phyloP scores from a whole-genome alignment of 208 protist species.

The Acanthamoeba castellanii region DNA sequence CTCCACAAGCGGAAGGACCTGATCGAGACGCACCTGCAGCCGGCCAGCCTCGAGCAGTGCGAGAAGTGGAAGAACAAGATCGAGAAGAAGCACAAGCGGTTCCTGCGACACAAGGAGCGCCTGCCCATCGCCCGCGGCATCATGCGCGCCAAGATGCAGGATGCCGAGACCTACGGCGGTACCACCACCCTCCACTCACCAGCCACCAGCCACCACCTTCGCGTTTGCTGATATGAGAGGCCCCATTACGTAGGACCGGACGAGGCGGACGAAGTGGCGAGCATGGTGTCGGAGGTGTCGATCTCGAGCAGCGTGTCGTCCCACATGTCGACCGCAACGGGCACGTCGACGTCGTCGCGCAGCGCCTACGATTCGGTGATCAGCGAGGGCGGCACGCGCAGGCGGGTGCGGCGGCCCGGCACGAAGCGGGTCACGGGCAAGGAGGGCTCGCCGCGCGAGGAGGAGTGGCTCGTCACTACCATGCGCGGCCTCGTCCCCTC shows the following conservation, averaged over 20 bases:
- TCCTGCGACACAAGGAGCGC: constrained; percentile 42
- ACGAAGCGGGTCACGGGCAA: constrained; percentile 60
- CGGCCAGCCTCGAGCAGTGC: constrained; percentile 19
- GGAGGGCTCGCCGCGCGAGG: constrained; percentile 59
- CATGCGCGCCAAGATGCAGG: constrained; percentile 47
- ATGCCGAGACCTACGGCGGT: constrained; percentile 50
- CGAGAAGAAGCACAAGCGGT: constrained; percentile 51
- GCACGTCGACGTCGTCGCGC: neutral
- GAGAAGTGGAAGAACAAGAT: constrained; percentile 40
- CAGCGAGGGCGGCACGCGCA: constrained; percentile 58
- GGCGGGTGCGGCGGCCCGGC: constrained; percentile 6
- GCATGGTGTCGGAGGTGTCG: constrained; percentile 61
- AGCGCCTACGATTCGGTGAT: constrained; percentile 39
- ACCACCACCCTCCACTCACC: neutral
- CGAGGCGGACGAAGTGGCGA: constrained; percentile 13
- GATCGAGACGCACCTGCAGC: constrained; percentile 55
- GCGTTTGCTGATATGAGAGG: neutral
- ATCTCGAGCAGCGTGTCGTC: constrained; percentile 58
- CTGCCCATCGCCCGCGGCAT: constrained; percentile 45
- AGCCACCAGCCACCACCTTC: neutral
- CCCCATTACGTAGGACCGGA: neutral
- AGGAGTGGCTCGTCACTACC: constrained; percentile 72
- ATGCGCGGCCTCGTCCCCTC: constrained; percentile 43
- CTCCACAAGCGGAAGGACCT: constrained; percentile 38
- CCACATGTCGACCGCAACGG: neutral